Evolutionary conservation across 2,329 filamentous ascomycete species (phyloP), one percentile per base, ranked within the genome.

Genomic region (Trichoderma lentiforme): DNA sequence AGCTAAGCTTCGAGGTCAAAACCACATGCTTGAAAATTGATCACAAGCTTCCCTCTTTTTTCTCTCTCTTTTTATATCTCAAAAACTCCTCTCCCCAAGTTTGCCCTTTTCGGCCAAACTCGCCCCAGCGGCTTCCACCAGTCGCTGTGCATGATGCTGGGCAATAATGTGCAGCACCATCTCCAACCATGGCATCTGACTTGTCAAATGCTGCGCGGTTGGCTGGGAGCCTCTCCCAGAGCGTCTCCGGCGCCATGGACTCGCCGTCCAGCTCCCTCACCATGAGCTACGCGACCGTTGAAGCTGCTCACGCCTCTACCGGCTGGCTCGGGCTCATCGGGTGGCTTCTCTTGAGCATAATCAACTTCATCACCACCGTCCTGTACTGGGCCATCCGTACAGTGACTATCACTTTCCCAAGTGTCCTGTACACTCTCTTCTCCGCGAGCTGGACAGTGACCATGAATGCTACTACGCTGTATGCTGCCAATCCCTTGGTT

Each of bases 381-480:
- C 78, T 91, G 56, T 97, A 96, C 83, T 97, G 93, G 91, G 82
- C 91, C 70, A 89, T 97, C 76, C 93, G 92, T 73, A 92, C 97
- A 78, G 88, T 91, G 21, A 97, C 95, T 30, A 94, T 98, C 76
- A 97, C 93, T 18, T 81, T 98, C 72, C 96, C 96, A 57, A 94
- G 93, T 80, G 90, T 96, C 82, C 88, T 98, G 21, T 99, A 97
- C 80, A 93, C 91, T 6, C 86, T 97, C 74, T 93, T 97, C 79
- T 97, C 94, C 6, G 95, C 94, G 74, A 98, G 93, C 81, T 85
- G 97, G 85, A 99, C 96, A 0, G 93, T 99, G 79, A 99, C 96
- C 12, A 97, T 99, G 95, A 98, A 98, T 80, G 95, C 96, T 76
- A 98, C 95, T 24, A 99, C 96, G 21, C 83, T 99, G 90, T 97